Percentiles rank a stretch among this genome's conserved stretches.
phyloP scores from a whole-genome alignment of 192 early-diverging fungal genomes.

The Backusella australiensis region DNA sequence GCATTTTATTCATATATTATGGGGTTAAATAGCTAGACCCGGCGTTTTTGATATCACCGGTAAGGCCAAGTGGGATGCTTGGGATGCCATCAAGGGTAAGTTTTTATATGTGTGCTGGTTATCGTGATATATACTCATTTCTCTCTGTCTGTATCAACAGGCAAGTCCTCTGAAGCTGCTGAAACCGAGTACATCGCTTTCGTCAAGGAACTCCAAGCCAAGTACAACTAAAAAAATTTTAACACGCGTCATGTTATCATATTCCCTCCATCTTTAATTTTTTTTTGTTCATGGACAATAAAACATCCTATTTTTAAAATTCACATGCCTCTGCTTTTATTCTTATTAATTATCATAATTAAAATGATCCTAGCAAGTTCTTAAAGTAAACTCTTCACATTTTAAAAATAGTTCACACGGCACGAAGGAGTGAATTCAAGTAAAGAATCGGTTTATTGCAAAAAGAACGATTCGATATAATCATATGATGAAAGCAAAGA shows the following conservation, averaged over 20 bases:
- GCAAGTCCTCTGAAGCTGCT: slow-evolving; percentile 54
- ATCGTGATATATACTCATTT: not conserved
- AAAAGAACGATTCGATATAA: not conserved
- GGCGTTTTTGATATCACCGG: slow-evolving; percentile 56
- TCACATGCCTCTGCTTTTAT: not conserved
- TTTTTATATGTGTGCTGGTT: not conserved
- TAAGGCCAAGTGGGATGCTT: slow-evolving; percentile 83
- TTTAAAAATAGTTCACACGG: not conserved
- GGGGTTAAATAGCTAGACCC: not conserved
- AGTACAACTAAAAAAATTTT: not conserved
- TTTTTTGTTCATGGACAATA: not conserved
- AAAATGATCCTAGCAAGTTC: not conserved
- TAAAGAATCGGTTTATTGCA: not conserved
- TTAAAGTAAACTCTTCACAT: not conserved
- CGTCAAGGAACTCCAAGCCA: slow-evolving; percentile 57
- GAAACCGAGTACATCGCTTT: slow-evolving; percentile 78
- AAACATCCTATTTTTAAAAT: not conserved
- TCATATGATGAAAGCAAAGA: not conserved
- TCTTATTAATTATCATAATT: not conserved
- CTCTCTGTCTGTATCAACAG: not conserved
- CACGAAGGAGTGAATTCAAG: not conserved
- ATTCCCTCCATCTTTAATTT: not conserved
- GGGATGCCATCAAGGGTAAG: slow-evolving; percentile 58
- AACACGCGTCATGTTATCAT: not conserved
- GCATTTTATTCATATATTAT: not conserved